phyloP scores from a whole-genome alignment of 2,329 filamentous ascomycete species.

The Furcasterigmium sp. region DNA sequence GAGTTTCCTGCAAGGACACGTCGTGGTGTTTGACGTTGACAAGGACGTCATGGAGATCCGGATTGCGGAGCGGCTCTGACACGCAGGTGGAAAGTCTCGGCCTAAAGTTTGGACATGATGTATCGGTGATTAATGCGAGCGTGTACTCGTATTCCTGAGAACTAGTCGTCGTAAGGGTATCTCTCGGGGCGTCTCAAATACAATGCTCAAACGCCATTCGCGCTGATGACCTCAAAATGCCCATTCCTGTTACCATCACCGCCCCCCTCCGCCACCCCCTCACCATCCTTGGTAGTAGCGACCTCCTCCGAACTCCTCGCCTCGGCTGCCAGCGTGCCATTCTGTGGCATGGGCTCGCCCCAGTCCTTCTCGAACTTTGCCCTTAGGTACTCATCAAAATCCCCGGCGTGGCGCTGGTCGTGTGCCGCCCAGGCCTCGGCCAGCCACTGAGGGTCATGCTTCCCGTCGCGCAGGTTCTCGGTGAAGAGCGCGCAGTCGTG shows the following conservation, averaged over 20 bases:
- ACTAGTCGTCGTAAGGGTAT: neutral
- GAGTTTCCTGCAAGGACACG: constrained; percentile 19
- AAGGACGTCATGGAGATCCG: constrained; percentile 22
- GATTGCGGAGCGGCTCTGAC: constrained; percentile 17
- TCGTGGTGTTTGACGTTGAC: constrained; percentile 21
- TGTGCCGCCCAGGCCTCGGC: constrained; percentile 46
- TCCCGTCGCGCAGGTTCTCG: constrained; percentile 40
- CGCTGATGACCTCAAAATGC: neutral
- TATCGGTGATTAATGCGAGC: neutral
- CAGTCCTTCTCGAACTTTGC: constrained; percentile 42
- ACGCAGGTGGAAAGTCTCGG: neutral
- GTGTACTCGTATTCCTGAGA: neutral
- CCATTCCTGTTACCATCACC: neutral
- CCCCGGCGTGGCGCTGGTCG: constrained; percentile 38
- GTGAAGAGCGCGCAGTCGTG: constrained; percentile 40
- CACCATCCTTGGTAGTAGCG: neutral
- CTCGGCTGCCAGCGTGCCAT: too few relatives aligned
- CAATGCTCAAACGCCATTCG: too few relatives aligned
- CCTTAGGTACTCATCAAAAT: constrained; percentile 43
- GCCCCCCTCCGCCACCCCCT: neutral
- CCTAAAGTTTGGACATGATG: too few relatives aligned
- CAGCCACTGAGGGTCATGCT: constrained; percentile 49
- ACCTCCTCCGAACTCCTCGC: too few relatives aligned
- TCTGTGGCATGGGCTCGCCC: too few relatives aligned
- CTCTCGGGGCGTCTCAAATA: neutral